Conservation (phyloP, 148 eudicot species). For the Chenopodium suecicum region DNA sequence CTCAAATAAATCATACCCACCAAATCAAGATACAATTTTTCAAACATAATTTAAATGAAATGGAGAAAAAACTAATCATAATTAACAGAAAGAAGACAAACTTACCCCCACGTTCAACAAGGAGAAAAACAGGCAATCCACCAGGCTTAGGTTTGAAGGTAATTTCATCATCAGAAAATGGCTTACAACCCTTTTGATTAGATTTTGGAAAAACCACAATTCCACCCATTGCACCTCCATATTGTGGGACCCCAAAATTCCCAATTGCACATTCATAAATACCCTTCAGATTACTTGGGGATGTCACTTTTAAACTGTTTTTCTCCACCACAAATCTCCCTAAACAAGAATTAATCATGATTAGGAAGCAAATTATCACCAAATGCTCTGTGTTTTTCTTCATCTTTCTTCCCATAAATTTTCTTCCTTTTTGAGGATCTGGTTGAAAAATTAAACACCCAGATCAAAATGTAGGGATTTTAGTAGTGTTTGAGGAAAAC, state of each 20-base stretch:
- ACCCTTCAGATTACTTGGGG: constrained; percentile 59
- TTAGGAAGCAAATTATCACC: constrained; percentile 32
- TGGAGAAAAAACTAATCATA: not conserved
- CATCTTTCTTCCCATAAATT: constrained; percentile 18
- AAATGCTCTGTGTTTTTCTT: constrained; percentile 35
- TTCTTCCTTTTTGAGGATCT: not conserved
- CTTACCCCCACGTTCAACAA: constrained; percentile 85
- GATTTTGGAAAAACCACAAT: constrained; percentile 63
- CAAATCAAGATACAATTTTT: not conserved
- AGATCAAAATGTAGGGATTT: constrained; percentile 10
- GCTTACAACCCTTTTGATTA: constrained; percentile 68
- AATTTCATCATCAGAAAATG: constrained; percentile 46
- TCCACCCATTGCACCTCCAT: constrained; percentile 87
- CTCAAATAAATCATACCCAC: not conserved
- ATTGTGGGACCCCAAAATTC: constrained; percentile 91
- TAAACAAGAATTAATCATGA: constrained; percentile 34
- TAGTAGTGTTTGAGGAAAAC: constrained; percentile 1
- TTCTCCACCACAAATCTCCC: constrained; percentile 97
- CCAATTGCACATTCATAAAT: constrained; percentile 91
- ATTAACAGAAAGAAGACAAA: not conserved
- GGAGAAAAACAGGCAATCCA: constrained; percentile 75
- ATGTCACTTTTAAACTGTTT: constrained; percentile 74
- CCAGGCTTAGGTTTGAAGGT: constrained; percentile 70
- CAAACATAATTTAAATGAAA: not conserved
- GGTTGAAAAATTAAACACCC: constrained; percentile 3